Evolutionary conservation across 1,284 basidiomycete genomes (phyloP), one percentile per base, ranked within the genome.

Genomic region (Peniophora sp.): DNA sequence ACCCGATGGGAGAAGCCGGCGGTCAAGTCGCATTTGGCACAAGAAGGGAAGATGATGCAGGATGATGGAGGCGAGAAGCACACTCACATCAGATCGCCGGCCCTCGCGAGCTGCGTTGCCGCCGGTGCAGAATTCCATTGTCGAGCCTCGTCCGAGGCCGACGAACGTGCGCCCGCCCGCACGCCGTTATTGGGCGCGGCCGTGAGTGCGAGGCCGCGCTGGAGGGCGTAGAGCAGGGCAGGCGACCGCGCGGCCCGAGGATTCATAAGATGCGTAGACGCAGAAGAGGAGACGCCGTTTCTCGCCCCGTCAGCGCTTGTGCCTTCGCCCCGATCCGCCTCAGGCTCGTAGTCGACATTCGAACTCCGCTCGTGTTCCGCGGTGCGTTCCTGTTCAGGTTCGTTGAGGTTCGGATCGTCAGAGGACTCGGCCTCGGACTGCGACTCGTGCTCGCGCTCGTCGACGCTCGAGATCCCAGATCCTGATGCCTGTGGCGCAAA

Each of bases 181-280:
- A 15, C n/a, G 8, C 8, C 23, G 15, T 37, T 37, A 43, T 42
- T 49, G 43, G 6, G n/a, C 47, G 23, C 35, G 11, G 47, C 14
- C 20, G 47, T 20, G 18, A 41, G n/a, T 41, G 18, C 37, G 27
- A 32, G n/a, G 32, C 32, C 47, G 11, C 36, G 14, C 35, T 48
- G 47, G 23, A 48, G 14, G 20, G 35, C 35, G 37, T 41, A 48
- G 27, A 41, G 35, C 14, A 48, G 37, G 47, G 37, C 37, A 20
- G 27, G 27, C 5, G 27, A 32, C 27, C 27, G 27, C 27, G 27
- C 27, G 27, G n/a, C 15, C n/a, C 8, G n/a, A 8, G 8, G 6
- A 41, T n/a, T 41, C n/a, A 41, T 8, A 41, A 41, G 37, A 6
- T 32, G 27, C 27, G 5, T 5, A 32, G 27, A 32, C 27, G 18